Percentiles rank a stretch among this genome's conserved stretches.
These are phyloP conservation scores for Monoraphidium neglectum DNA, from an alignment of 139 green algal species.

Conservation along the genomic window DNA sequence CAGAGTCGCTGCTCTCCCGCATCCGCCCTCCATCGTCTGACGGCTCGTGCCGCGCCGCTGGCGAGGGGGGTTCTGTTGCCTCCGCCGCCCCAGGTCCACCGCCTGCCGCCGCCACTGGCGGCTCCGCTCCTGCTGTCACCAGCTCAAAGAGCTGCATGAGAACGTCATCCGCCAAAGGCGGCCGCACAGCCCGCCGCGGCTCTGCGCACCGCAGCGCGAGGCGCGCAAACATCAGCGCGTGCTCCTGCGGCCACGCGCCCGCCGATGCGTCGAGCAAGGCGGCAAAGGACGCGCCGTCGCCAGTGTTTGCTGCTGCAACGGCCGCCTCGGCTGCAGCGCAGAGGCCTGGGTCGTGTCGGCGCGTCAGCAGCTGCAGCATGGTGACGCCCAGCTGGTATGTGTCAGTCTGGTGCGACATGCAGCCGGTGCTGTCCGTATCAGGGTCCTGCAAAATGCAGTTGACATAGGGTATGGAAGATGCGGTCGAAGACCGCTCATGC, in stretches of 20 bases:
- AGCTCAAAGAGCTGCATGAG: conserved; percentile 45
- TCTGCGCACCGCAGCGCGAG: conserved; percentile 43
- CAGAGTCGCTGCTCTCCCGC: too few species aligned
- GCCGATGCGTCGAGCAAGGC: conserved; percentile 34
- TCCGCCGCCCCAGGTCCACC: too few species aligned
- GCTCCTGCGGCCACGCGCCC: conserved; percentile 42
- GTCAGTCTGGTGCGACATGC: too few species aligned
- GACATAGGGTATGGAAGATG: too few species aligned
- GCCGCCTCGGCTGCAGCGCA: conserved; percentile 33
- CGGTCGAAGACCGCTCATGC: too few species aligned
- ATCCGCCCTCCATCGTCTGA: too few species aligned
- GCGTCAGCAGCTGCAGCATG: conserved; percentile 49
- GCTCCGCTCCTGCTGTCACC: too few species aligned
- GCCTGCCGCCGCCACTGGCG: too few species aligned
- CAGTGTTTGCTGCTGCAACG: conserved; percentile 6
- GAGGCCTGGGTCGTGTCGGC: conserved; percentile 14
- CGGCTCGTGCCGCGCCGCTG: neutral
- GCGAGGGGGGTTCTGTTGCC: neutral
- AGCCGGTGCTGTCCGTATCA: too few species aligned
- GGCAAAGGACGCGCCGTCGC: conserved; percentile 24
- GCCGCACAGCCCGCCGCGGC: conserved; percentile 28
- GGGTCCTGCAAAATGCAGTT: too few species aligned
- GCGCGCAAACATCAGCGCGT: conserved; percentile 45
- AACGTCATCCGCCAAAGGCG: conserved; percentile 39
- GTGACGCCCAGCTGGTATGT: too few species aligned